A percentile compares a stretch with the other conserved stretches of the same genome.
Evolutionary conservation across 495 filamentous ascomycete species (phyloP).

Genomic region (Aspergillus campestris): DNA sequence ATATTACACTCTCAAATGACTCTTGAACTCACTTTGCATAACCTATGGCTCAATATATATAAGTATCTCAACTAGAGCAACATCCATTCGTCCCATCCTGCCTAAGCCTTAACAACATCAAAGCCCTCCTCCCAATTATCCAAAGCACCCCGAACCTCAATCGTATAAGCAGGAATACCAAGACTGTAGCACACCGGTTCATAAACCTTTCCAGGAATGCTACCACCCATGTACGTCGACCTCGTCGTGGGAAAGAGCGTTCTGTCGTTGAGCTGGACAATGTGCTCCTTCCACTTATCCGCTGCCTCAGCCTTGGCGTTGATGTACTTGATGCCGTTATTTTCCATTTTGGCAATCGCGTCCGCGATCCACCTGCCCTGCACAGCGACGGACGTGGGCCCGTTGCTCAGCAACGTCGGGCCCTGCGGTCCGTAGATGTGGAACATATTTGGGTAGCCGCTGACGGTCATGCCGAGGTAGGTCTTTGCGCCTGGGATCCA

Average conservation of each 20-base stretch:
- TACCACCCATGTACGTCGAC: constrained; percentile 38
- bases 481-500: constrained; percentile 43
- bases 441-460: constrained; percentile 47
- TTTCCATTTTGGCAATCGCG: constrained; percentile 31
- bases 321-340: constrained; percentile 26
- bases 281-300: constrained; percentile 29
- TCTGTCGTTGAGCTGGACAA: constrained; percentile 16
- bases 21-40: too few relatives aligned
- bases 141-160: constrained; percentile 10
- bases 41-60: too few relatives aligned
- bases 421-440: constrained; percentile 41
- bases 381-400: constrained; percentile 42
- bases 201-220: constrained; percentile 36
- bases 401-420: constrained; percentile 43
- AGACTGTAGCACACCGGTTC: constrained; percentile 33
- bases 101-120: too few relatives aligned
- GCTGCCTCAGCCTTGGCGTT: constrained; percentile 29
- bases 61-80: too few relatives aligned
- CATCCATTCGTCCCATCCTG: too few relatives aligned
- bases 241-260: constrained; percentile 24
- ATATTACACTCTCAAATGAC: too few relatives aligned
- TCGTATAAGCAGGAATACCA: constrained; percentile 26
- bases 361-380: constrained; percentile 46
- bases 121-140: constrained; percentile 8
- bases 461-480: constrained; percentile 38